These are phyloP conservation scores for Effrenium voratum DNA, from an alignment of 73 alveolate species.

Conservation along the genomic window DNA sequence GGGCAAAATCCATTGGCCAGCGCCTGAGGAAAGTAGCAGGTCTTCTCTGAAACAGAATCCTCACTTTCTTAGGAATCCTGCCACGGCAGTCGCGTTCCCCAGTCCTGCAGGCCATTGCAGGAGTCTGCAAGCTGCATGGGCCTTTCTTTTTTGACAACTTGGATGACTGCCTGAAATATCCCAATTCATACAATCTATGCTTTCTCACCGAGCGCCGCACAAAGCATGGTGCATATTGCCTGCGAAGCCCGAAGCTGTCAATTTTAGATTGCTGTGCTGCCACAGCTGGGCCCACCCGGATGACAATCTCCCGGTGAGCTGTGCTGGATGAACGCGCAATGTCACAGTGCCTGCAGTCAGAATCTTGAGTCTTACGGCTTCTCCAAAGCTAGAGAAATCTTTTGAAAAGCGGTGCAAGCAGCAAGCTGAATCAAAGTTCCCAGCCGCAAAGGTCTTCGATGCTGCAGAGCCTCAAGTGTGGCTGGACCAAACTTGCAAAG, in stretches of 20 bases:
- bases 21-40: not conserved
- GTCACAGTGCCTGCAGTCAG: constrained; percentile 18
- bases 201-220: not conserved
- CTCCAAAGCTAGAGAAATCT: not conserved
- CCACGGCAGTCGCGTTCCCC: constrained; percentile 47
- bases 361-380: too few species aligned
- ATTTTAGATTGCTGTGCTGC: not conserved
- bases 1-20: not conserved
- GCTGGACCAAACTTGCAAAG: not conserved
- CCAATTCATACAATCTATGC: not conserved
- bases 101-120: not conserved
- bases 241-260: not conserved
- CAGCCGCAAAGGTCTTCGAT: constrained; percentile 20
- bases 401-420: not conserved
- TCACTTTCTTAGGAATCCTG: not conserved
- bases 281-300: not conserved
- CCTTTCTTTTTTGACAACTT: not conserved
- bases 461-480: not conserved
- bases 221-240: constrained; percentile 59
- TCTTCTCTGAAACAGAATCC: not conserved
- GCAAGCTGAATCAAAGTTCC: not conserved
- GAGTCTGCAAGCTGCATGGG: not conserved
- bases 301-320: constrained; percentile 16
- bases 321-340: constrained; percentile 34
- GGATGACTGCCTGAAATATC: not conserved